These are phyloP conservation scores for Ganoderma leucocontextum DNA, from an alignment of 1,284 basidiomycete species.

Conservation along the genomic window DNA sequence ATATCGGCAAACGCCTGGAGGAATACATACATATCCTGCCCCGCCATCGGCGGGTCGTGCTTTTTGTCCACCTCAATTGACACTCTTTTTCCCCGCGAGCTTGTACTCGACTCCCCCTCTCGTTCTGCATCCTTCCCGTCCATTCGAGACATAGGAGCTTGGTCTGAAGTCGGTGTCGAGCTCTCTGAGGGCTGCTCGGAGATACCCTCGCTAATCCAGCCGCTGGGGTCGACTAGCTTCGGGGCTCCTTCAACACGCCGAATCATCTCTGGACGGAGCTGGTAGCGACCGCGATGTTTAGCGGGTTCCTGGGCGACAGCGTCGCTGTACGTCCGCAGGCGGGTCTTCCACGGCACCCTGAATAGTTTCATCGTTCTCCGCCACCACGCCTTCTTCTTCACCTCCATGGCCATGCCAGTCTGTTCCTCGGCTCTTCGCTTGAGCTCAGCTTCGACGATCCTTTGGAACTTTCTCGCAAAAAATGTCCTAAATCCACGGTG, in stretches of 20 bases:
- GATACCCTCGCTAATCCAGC: constrained; percentile 64
- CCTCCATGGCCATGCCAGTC: constrained; percentile 33
- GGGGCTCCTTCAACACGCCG: constrained; percentile 82
- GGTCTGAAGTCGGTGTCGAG: background rate
- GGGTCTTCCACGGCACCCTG: constrained; percentile 17
- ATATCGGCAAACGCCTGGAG: constrained; percentile 24
- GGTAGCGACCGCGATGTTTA: constrained; percentile 30
- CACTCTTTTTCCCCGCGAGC: constrained; percentile 19
- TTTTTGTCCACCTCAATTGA: constrained; percentile 21
- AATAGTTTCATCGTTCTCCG: constrained; percentile 28
- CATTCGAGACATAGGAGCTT: background rate
- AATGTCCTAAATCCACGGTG: constrained; percentile 61
- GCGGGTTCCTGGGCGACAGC: constrained; percentile 22
- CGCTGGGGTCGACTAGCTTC: constrained; percentile 86
- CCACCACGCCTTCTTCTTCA: constrained; percentile 40
- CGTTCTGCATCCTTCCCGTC: background rate
- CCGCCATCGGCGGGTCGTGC: constrained; percentile 12
- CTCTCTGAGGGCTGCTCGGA: constrained; percentile 21
- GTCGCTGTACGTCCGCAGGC: constrained; percentile 24
- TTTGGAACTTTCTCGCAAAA: constrained; percentile 77
- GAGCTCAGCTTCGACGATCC: constrained; percentile 66
- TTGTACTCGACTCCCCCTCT: constrained; percentile 17
- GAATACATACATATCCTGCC: constrained; percentile 26
- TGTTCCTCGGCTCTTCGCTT: constrained; percentile 38
- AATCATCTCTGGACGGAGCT: constrained; percentile 85